Evolutionary conservation across 441 rosid genomes (phyloP).

Genomic region (Capsella rubella): DNA sequence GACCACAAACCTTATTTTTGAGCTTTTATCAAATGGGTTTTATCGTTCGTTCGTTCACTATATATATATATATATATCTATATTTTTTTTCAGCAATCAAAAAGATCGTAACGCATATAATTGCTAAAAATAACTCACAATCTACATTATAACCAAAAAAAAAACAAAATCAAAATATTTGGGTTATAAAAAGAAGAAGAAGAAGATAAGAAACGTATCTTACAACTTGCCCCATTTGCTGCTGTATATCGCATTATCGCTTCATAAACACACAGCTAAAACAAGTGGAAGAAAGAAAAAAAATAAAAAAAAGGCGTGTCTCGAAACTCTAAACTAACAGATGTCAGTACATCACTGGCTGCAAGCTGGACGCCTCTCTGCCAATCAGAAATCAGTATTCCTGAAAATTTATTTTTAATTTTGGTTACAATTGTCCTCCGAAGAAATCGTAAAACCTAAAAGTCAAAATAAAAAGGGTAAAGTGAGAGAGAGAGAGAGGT

Average conservation of each 20-base stretch:
- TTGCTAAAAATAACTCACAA: neutral
- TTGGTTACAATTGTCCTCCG: neutral
- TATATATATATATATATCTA: no score
- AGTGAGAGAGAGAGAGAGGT: neutral
- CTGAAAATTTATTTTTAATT: neutral
- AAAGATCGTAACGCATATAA: neutral
- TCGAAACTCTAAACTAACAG: constrained; percentile 3
- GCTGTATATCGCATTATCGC: neutral
- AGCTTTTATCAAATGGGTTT: no score
- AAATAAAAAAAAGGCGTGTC: neutral
- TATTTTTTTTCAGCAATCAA: no score
- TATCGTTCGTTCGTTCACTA: no score
- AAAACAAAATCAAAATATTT: no score
- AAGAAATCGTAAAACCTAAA: constrained; percentile 33
- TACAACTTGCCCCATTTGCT: constrained; percentile 38
- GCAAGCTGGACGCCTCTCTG: constrained; percentile 21
- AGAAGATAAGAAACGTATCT: constrained; percentile 29
- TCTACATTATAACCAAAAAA: no score
- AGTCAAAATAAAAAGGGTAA: constrained; percentile 30
- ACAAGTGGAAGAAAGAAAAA: neutral
- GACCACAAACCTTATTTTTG: no score
- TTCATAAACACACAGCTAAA: neutral
- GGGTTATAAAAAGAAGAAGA: neutral
- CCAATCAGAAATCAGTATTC: constrained; percentile 32
- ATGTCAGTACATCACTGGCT: neutral